These are phyloP conservation scores for Sporothrix protearum DNA, from an alignment of 2,329 filamentous ascomycete species.

Conservation along the genomic window DNA sequence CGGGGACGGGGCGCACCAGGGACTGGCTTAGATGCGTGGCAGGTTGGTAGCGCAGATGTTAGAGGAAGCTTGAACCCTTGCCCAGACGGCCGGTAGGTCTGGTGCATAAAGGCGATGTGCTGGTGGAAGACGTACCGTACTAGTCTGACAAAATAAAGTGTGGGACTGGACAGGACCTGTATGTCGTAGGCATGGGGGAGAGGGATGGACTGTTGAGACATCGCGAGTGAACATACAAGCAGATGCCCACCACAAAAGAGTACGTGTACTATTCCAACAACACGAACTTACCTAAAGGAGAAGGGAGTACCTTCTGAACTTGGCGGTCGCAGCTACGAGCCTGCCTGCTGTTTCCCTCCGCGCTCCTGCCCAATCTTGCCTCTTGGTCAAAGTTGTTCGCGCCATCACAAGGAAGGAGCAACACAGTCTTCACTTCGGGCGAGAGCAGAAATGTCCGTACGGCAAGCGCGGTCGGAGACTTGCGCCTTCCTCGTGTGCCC, in stretches of 20 bases:
- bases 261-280: neutral
- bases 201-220: neutral
- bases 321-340: neutral
- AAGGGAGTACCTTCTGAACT: neutral
- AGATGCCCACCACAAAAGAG: too few relatives aligned
- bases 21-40: neutral
- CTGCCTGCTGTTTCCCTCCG: neutral
- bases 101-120: neutral
- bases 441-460: neutral
- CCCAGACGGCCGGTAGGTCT: neutral
- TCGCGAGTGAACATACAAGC: too few relatives aligned
- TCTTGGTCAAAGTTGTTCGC: neutral
- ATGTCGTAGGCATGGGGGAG: neutral
- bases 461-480: constrained; percentile 4
- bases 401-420: neutral
- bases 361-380: neutral
- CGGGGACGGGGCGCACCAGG: neutral
- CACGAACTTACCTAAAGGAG: neutral
- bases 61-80: neutral
- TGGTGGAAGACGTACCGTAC: neutral
- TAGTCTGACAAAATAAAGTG: neutral
- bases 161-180: neutral
- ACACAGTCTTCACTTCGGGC: neutral
- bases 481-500: neutral
- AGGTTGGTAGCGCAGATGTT: neutral